These are phyloP conservation scores for Sugiyamaella marilandica DNA, from an alignment of 805 yeast genomes.

Conservation along the genomic window DNA sequence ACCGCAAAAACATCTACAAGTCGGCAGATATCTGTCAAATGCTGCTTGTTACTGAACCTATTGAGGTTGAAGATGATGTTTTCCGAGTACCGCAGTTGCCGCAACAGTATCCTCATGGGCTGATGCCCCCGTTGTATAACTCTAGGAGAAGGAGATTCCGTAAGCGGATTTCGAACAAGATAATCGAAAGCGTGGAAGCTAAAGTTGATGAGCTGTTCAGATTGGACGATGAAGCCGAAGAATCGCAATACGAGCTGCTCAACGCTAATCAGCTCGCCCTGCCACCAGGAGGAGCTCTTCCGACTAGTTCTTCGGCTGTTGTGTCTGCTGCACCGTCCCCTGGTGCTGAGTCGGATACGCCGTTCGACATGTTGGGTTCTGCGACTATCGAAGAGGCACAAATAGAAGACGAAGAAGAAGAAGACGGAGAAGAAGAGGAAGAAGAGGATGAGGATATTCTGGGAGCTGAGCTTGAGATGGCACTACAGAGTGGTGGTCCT, in stretches of 20 bases:
- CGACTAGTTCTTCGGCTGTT: constrained; percentile 18
- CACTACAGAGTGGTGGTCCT: constrained; percentile 28
- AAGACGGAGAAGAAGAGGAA: constrained; percentile 44
- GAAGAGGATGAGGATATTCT: constrained; percentile 42
- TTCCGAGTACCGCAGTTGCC: constrained; percentile 22
- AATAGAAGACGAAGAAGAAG: constrained; percentile 39
- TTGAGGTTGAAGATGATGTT: constrained; percentile 43
- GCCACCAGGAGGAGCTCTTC: background rate
- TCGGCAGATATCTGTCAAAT: constrained; percentile 84
- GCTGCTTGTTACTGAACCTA: constrained; percentile 61
- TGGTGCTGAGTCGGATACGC: constrained; percentile 15
- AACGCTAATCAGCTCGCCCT: constrained; percentile 28
- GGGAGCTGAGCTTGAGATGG: constrained; percentile 22
- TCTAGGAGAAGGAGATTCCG: constrained; percentile 67
- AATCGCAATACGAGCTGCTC: constrained; percentile 67
- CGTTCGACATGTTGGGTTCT: constrained; percentile 32
- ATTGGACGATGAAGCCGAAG: constrained; percentile 80
- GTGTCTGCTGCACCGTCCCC: constrained; percentile 15
- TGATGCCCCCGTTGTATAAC: constrained; percentile 74
- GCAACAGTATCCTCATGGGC: constrained; percentile 60
- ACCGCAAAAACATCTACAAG: constrained; percentile 81
- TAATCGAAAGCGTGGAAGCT: constrained; percentile 72
- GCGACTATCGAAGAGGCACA: constrained; percentile 28
- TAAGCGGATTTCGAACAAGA: constrained; percentile 60
- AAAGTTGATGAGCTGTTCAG: constrained; percentile 71